phyloP scores from a whole-genome alignment of 257 asterid species.

The Solanum pennellii region DNA sequence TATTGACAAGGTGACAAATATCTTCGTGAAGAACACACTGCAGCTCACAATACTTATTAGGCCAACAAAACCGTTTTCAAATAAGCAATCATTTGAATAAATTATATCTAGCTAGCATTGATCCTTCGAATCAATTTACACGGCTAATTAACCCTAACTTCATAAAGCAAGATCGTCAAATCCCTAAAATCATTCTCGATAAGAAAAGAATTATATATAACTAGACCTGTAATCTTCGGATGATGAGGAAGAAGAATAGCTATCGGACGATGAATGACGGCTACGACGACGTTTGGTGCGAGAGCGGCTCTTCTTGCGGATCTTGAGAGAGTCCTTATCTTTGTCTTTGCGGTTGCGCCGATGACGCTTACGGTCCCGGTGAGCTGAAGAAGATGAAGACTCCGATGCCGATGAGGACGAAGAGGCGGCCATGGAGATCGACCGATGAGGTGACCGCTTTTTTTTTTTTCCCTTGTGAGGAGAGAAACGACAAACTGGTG shows the following conservation, averaged over 20 bases:
- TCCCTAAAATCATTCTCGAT: background rate
- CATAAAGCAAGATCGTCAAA: background rate
- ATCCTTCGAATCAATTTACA: background rate
- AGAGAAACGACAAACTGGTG: background rate
- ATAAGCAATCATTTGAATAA: background rate
- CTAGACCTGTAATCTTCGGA: conserved; percentile 52
- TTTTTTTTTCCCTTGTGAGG: background rate
- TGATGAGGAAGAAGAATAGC: conserved; percentile 46
- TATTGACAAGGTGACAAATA: background rate
- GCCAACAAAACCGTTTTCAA: background rate
- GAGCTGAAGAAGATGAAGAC: conserved; percentile 10
- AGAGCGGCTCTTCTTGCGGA: conserved; percentile 58
- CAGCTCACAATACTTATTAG: background rate
- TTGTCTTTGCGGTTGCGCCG: conserved; percentile 24
- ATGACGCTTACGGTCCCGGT: conserved; percentile 36
- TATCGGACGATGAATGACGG: conserved; percentile 61
- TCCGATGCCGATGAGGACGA: conserved; percentile 37
- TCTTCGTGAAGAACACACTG: background rate
- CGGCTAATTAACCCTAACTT: background rate
- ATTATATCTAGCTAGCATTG: background rate
- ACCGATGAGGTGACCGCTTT: background rate
- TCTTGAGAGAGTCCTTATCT: conserved; percentile 39
- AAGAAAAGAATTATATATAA: background rate
- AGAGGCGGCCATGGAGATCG: conserved; percentile 44
- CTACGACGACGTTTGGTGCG: conserved; percentile 56